Evolutionary conservation across 257 asterid species (phyloP).

Genomic region (Solanum boliviense): DNA sequence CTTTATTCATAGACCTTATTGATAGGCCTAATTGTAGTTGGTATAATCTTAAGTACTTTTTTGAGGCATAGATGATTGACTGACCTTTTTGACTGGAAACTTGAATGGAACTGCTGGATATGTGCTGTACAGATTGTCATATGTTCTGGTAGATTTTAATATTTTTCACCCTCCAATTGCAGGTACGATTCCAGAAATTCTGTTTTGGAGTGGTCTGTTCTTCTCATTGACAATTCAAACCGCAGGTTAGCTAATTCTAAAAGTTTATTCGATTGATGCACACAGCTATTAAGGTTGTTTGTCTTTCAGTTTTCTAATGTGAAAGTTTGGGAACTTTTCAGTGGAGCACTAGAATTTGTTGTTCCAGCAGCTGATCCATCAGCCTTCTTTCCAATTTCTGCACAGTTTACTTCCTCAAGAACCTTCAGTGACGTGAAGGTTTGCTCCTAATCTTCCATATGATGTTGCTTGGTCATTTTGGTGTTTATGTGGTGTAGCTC

Average conservation of each 20-base stretch:
- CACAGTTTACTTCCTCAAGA: slow-evolving; percentile 53
- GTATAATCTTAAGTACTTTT: neutral
- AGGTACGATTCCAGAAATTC: slow-evolving; percentile 83
- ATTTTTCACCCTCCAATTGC: slow-evolving; percentile 6
- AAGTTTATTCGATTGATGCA: neutral
- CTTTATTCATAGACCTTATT: neutral
- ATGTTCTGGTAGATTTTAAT: neutral
- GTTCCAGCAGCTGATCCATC: slow-evolving; percentile 75
- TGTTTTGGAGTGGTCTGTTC: slow-evolving; percentile 79
- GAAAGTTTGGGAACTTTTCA: slow-evolving; percentile 28
- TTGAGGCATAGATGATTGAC: neutral
- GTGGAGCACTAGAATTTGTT: slow-evolving; percentile 87
- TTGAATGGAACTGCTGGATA: neutral
- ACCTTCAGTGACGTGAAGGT: slow-evolving; percentile 86
- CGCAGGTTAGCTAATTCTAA: slow-evolving; percentile 56
- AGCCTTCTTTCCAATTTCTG: slow-evolving; percentile 76
- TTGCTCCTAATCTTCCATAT: slow-evolving; percentile 4
- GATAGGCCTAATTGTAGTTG: neutral
- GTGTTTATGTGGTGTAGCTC: neutral
- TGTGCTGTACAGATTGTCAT: neutral
- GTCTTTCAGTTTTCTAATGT: slow-evolving; percentile 8
- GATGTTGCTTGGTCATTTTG: neutral
- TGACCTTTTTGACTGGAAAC: neutral
- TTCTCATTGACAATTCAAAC: slow-evolving; percentile 77
- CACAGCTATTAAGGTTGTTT: neutral